phyloP scores from a whole-genome alignment of 148 eudicot species.

The Vaccinium darrowii region DNA sequence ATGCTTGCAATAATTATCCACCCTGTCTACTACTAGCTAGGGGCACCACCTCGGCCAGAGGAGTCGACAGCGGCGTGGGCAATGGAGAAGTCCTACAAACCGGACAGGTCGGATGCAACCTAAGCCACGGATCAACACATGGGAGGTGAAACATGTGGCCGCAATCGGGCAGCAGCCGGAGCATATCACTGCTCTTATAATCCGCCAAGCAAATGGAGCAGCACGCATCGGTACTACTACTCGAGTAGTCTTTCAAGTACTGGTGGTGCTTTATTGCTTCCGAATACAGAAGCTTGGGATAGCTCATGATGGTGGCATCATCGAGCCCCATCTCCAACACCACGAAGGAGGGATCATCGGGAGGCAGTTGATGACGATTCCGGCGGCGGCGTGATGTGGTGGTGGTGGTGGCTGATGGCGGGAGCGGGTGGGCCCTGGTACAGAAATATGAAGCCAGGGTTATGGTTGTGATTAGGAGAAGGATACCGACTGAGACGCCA shows the following conservation, averaged over 20 bases:
- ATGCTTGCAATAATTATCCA: not conserved
- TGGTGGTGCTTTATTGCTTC: slow-evolving; percentile 29
- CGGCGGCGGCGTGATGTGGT: not conserved
- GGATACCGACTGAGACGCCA: slow-evolving; percentile 78
- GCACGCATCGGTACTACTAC: slow-evolving; percentile 25
- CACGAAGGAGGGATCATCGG: slow-evolving; percentile 4
- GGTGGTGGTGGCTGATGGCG: not conserved
- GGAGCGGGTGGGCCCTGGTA: slow-evolving; percentile 37
- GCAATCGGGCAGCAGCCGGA: slow-evolving; percentile 69
- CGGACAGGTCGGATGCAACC: slow-evolving; percentile 79
- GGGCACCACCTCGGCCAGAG: slow-evolving; percentile 75
- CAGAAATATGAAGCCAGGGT: slow-evolving; percentile 85
- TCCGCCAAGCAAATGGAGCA: slow-evolving; percentile 84
- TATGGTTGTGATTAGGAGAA: slow-evolving; percentile 75
- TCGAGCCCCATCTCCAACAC: slow-evolving; percentile 66
- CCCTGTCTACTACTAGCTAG: slow-evolving; percentile 28
- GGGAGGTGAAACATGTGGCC: slow-evolving; percentile 74
- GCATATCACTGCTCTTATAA: slow-evolving; percentile 55
- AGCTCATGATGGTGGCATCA: slow-evolving; percentile 63
- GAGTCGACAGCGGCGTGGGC: slow-evolving; percentile 77
- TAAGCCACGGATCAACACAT: slow-evolving; percentile 89
- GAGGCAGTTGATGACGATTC: too few species aligned
- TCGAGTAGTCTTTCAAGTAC: slow-evolving; percentile 37
- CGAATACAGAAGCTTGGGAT: slow-evolving; percentile 70
- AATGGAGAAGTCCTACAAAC: slow-evolving; percentile 83